These are phyloP conservation scores for Exophiala bonariae DNA, from an alignment of 2,329 filamentous ascomycete species.

Conservation along the genomic window DNA sequence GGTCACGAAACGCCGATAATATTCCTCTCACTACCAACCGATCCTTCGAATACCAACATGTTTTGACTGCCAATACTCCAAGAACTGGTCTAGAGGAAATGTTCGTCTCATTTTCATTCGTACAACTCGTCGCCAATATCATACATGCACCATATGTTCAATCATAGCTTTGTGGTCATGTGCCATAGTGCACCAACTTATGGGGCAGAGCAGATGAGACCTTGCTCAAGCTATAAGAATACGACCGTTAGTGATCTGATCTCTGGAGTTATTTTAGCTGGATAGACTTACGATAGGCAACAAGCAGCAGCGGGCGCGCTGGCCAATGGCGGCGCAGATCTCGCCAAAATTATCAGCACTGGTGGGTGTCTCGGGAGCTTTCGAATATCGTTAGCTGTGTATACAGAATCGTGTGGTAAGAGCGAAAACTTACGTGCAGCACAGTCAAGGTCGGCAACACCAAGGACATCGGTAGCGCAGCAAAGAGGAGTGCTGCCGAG, in stretches of 20 bases:
- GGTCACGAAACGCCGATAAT: too few species aligned
- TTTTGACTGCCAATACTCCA: too few species aligned
- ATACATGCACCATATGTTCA: too few species aligned
- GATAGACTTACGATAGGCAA: conserved; percentile 44
- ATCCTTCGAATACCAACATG: too few species aligned
- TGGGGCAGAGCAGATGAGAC: conserved; percentile 25
- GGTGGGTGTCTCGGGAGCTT: conserved; percentile 33
- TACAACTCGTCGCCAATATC: too few species aligned
- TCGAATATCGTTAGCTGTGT: neutral
- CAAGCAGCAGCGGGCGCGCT: conserved; percentile 60
- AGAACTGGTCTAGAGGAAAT: too few species aligned
- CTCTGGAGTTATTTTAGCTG: neutral
- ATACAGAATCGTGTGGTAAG: too few species aligned
- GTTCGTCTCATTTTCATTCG: too few species aligned
- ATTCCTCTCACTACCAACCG: too few species aligned
- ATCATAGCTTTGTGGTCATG: too few species aligned
- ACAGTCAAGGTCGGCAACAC: conserved; percentile 60
- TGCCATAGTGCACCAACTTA: too few species aligned
- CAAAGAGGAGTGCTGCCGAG: conserved; percentile 47
- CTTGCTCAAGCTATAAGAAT: conserved; percentile 17
- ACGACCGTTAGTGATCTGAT: neutral
- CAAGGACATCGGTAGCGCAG: conserved; percentile 63
- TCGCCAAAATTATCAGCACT: conserved; percentile 45
- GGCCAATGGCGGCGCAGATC: conserved; percentile 50
- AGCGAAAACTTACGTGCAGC: conserved; percentile 46